Percentiles rank a stretch among this genome's conserved stretches.
Evolutionary conservation across 768 basidiomycete genomes (phyloP).

Genomic region (Lentinus brumalis): DNA sequence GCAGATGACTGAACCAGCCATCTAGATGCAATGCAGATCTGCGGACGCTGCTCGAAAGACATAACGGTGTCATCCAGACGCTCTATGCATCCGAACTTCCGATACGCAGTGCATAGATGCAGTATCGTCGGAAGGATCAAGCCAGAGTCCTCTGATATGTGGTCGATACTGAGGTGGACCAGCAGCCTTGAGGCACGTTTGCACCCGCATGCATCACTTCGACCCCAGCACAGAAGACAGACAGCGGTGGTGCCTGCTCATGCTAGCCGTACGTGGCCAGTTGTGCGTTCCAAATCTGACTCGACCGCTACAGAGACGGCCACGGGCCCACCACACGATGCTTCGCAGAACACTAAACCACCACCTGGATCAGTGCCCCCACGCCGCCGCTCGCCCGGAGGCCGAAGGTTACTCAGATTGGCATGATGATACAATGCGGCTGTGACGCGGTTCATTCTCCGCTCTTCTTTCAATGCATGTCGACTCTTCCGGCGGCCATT

Average conservation of each 20-base stretch:
- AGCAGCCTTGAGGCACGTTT: conserved; percentile 7
- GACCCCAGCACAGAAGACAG: not conserved
- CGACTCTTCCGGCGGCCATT: not conserved
- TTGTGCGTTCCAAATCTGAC: not conserved
- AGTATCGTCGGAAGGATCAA: conserved; percentile 6
- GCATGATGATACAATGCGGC: conserved; percentile 12
- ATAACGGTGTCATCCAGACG: too few relatives aligned
- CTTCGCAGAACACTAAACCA: not conserved
- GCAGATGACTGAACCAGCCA: too few relatives aligned
- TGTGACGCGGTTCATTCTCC: not conserved
- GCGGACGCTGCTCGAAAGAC: too few relatives aligned
- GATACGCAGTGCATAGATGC: not conserved
- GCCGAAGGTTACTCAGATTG: not conserved
- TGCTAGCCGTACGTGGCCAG: conserved; percentile 4
- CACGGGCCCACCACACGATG: not conserved
- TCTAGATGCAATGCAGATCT: too few relatives aligned
- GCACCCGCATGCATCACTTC: not conserved
- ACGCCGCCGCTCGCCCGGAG: conserved; percentile 3
- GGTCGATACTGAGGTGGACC: not conserved
- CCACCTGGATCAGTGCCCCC: conserved; percentile 6
- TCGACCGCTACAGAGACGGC: too few relatives aligned
- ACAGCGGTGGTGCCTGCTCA: not conserved
- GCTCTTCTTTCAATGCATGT: not conserved
- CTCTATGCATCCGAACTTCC: not conserved
- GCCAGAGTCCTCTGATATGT: conserved; percentile 1